Evolutionary conservation across 352 stramenopile genomes (phyloP), one percentile per base, ranked within the genome.

Genomic region (Phytophthora fragariae): DNA sequence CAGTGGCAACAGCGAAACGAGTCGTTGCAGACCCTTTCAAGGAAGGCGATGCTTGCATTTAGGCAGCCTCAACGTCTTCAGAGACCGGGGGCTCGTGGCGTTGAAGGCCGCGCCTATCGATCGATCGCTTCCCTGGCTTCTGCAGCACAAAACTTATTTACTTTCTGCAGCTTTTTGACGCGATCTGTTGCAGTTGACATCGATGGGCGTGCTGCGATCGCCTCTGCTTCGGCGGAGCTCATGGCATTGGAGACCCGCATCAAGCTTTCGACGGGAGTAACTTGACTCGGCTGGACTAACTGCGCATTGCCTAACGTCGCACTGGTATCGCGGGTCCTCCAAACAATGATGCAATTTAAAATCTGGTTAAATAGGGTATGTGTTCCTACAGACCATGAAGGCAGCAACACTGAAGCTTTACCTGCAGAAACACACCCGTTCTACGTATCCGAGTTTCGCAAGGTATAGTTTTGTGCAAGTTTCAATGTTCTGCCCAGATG

Each of bases 1-100:
- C 19, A 21, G 19, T 27, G 17, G 62, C 39, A 70, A 12, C 63
- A 67, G 57, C 65, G 65, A 72, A 66, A 67, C 65, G 65, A 62
- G 37, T 27, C 59, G 35, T 27, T 27, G 56, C 55, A 53, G 56
- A 71, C 65, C 47, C 44, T 72, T 72, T 72, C 47, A 24, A 50
- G 21, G 47, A 31, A 12, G 60, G 47, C 47, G 46, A 24, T 49
- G 10, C 29, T 68, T 68, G 50, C 62, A 37, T 50, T 39, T 29
- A 10, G 47, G 37, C 24, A 69, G 14, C 35, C 46, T 65, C 64
- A 70, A 65, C 29, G 11, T 50, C 33, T 33, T 49, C 41, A 15
- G 41, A 49, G 50, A 35, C 19, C 49, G n/a, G 41, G 12, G 11
- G 41, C 47, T 54, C 54, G 63, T 65, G 33, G 64, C 46, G 14